Conservation (phyloP, 2,329 filamentous ascomycete genomes). For the Cordyceps javanica region DNA sequence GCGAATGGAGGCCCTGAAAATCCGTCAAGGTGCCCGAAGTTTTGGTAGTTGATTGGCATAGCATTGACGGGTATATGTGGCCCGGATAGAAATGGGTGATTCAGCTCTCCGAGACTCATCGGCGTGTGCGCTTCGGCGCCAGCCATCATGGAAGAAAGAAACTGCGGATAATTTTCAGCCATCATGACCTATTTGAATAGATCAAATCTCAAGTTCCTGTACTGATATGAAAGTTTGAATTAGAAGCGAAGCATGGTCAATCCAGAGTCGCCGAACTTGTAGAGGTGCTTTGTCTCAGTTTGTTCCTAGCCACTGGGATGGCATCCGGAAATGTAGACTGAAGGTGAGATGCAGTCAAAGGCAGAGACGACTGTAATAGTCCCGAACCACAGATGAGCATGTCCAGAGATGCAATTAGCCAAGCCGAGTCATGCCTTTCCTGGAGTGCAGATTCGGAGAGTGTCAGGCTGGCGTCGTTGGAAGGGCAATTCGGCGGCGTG, state of each 20-base stretch:
- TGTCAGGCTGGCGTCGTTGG: neutral
- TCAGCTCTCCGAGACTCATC: slow-evolving; percentile 34
- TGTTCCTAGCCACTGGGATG: neutral
- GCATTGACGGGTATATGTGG: slow-evolving; percentile 27
- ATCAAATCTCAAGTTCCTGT: neutral
- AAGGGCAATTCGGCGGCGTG: neutral
- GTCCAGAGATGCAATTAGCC: neutral
- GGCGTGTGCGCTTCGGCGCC: slow-evolving; percentile 35
- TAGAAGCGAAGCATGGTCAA: neutral
- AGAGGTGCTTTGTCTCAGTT: neutral
- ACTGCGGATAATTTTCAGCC: slow-evolving; percentile 52
- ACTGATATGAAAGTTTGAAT: neutral
- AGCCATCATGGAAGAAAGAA: slow-evolving; percentile 48
- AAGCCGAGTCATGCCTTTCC: neutral
- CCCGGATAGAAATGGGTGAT: slow-evolving; percentile 18
- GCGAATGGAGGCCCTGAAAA: slow-evolving; percentile 45
- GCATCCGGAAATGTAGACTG: neutral
- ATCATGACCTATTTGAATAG: slow-evolving; percentile 27
- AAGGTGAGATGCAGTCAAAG: neutral
- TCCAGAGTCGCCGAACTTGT: neutral
- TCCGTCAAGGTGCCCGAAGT: slow-evolving; percentile 42
- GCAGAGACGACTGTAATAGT: neutral
- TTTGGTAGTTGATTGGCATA: slow-evolving; percentile 30
- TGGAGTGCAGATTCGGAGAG: neutral
- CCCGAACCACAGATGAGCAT: too few relatives aligned